Evolutionary conservation across 805 yeast species (phyloP), one percentile per base, ranked within the genome.

Genomic region (Pichia membranifaciens): DNA sequence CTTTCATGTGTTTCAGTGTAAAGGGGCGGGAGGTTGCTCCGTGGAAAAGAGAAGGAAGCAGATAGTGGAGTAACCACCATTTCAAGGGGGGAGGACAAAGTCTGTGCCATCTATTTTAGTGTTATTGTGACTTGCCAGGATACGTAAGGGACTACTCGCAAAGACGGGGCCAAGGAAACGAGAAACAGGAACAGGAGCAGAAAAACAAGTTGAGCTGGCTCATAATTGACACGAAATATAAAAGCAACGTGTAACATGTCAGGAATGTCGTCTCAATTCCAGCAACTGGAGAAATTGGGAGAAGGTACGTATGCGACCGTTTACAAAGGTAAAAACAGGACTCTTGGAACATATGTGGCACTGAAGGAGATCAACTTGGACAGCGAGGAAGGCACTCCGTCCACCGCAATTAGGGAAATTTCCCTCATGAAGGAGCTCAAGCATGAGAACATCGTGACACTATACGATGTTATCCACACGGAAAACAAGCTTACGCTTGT

Each of bases 301-400:
- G 96, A 87, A 68, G 96, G 96, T 42, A 87, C 99, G 0, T 93
- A 93, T 68, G 99, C 99, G 58, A 95, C 96, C n/a, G 99, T 93
- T 31, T 93, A 91, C 71, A 93, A 91, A 60, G 99, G 86, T 36
- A 79, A 88, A 61, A 93, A 87, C 65, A 79, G 87, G 52, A 79
- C 82, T 58, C 84, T 90, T 25, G 96, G 89, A 43, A 89, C 87
- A 47, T 74, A 90, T 17, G 99, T 93, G 17, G 99, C 99, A 0
- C 72, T 93, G 58, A 93, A 93, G 64, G 98, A 93, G 65, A 93
- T 93, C 68, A 86, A 85, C 58, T 73, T 91, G 51, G 99, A 93
- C 62, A 84, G 95, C 44, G 99, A 93, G 61, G 97, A 93, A 69
- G 99, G 99, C 34, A 95, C 98, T 1, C 99, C 99, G 7, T 88